These are phyloP conservation scores for Penicillium sp. DNA, from an alignment of 2,329 filamentous ascomycete genomes.

Conservation along the genomic window DNA sequence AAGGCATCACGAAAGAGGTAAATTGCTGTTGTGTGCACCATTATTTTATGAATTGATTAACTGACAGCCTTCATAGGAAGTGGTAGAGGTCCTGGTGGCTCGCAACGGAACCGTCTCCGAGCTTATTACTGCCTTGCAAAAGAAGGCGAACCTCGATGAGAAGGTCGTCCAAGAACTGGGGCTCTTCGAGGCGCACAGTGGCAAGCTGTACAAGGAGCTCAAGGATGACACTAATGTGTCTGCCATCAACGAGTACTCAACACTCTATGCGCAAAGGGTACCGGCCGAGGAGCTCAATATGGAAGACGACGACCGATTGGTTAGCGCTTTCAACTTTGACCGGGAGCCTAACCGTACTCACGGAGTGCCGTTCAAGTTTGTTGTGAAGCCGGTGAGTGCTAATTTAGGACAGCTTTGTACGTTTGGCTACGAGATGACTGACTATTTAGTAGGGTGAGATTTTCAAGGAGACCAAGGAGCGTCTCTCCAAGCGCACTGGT, in stretches of 20 bases:
- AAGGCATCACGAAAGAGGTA: conserved; percentile 90
- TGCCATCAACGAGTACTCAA: conserved; percentile 83
- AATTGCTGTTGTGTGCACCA: conserved; percentile 30
- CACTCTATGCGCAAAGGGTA: conserved; percentile 79
- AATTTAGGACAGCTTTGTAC: not conserved
- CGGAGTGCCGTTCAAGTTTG: conserved; percentile 88
- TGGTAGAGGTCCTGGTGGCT: conserved; percentile 80
- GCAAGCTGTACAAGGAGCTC: conserved; percentile 84
- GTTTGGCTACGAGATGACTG: conserved; percentile 16
- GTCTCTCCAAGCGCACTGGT: conserved; percentile 88
- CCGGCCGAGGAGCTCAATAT: conserved; percentile 69
- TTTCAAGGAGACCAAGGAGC: conserved; percentile 91
- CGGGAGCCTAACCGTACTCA: conserved; percentile 83
- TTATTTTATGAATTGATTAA: conserved; percentile 10
- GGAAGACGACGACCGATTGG: conserved; percentile 71
- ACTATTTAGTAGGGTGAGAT: conserved; percentile 68
- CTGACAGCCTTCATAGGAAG: conserved; percentile 62
- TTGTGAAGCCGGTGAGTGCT: conserved; percentile 74
- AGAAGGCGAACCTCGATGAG: conserved; percentile 79
- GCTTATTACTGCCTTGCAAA: conserved; percentile 74
- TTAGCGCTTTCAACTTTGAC: conserved; percentile 91
- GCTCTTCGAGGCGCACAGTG: conserved; percentile 80
- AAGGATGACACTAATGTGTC: conserved; percentile 73
- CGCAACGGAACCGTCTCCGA: conserved; percentile 84
- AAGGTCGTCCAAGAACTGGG: conserved; percentile 76